Conservation (phyloP, 2,329 filamentous ascomycete species). For the Sporothrix mexicana region DNA sequence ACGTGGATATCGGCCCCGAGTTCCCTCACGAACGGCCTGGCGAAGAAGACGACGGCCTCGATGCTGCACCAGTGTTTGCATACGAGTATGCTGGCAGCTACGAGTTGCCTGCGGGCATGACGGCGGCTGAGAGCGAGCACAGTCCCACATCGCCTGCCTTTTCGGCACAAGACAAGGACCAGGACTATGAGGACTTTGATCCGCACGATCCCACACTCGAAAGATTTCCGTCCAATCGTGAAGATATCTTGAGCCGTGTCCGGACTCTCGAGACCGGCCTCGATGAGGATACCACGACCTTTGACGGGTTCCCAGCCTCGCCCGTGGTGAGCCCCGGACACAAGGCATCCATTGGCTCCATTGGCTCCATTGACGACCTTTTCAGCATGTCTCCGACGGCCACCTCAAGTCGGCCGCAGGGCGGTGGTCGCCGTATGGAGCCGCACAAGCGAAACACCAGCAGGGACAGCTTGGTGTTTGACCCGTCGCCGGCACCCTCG, state of each 20-base stretch:
- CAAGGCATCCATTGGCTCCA: conserved; percentile 45
- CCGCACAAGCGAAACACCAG: background rate
- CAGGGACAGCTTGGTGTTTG: conserved; percentile 43
- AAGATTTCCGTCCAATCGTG: conserved; percentile 53
- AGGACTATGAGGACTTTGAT: conserved; percentile 49
- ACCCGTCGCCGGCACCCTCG: conserved; percentile 39
- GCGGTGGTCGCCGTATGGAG: background rate
- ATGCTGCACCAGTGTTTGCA: conserved; percentile 52
- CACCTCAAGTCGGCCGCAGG: background rate
- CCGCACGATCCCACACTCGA: conserved; percentile 57
- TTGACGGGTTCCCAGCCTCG: conserved; percentile 48
- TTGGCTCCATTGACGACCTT: conserved; percentile 49
- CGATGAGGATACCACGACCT: conserved; percentile 48
- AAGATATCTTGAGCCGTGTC: conserved; percentile 53
- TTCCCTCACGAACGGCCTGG: conserved; percentile 37
- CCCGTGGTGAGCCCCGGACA: conserved; percentile 46
- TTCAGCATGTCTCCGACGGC: conserved; percentile 44
- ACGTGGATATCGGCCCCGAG: conserved; percentile 35
- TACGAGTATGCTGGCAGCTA: conserved; percentile 53
- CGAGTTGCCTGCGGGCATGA: conserved; percentile 38
- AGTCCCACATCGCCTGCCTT: background rate
- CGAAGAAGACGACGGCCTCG: conserved; percentile 33
- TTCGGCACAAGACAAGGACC: conserved; percentile 35
- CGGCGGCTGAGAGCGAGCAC: conserved; percentile 25
- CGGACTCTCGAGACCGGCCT: conserved; percentile 54